Evolutionary conservation across 257 asterid genomes (phyloP), one percentile per base, ranked within the genome.

Genomic region (Scutellaria barbata): DNA sequence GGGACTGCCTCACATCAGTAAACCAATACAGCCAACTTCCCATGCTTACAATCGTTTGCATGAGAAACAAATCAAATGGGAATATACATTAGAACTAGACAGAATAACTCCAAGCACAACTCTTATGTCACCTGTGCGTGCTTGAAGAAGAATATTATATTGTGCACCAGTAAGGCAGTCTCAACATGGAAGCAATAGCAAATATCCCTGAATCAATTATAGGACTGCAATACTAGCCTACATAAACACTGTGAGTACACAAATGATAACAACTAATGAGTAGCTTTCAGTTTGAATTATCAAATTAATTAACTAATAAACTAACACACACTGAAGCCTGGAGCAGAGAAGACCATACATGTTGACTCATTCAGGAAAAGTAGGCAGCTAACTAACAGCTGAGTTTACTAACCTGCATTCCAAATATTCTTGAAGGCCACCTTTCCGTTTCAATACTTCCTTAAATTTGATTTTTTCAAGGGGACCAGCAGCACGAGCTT

Each of bases 381-480:
- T 77, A 59, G 63, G 75, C 53, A 45, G 40, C 42, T 30, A n/a
- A 69, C 60, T 11, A 63, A 74, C 39, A 64, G 62, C 59, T 66
- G 48, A 68, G 48, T 45, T 77, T 81, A 81, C 87, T 75, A 67
- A 95, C 99, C 99, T 88, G 98, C 95, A 87, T 77, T 92, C 86
- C 80, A 95, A 82, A 82, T 90, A 95, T 77, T 92, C 98, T 80
- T 88, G 97, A 71, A 88, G 86, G 56, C 99, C 99, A 63, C 95
- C 96, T 90, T 87, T 95, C 82, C 91, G 96, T 85, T 88, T 92
- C 80, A 95, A 70, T 51, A 88, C 85, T 75, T 95, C 99, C 85
- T 85, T 95, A 72, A 95, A 95, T 81, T 85, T 92, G 22, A 95
- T 84, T 83, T 88, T 89, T 84, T 95, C 99, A 46, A 95, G 84